A percentile compares a stretch with the other conserved stretches of the same genome.
Conservation (phyloP, 2,329 filamentous ascomycete genomes). For the Trichophaea hybrida region DNA sequence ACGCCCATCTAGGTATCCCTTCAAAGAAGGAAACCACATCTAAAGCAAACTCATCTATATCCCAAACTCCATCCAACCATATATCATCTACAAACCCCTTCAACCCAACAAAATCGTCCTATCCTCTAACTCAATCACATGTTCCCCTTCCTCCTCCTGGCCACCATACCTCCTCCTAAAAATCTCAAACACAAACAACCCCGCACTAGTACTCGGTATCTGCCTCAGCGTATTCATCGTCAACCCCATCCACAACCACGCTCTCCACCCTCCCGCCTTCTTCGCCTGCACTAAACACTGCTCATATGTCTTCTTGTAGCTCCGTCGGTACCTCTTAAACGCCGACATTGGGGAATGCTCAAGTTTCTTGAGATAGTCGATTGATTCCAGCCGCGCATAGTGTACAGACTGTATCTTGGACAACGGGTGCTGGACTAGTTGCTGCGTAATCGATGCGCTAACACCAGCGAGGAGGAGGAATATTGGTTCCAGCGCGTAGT, state of each 20-base stretch:
- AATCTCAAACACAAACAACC: slow-evolving; percentile 64
- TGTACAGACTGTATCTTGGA: slow-evolving; percentile 57
- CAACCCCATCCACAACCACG: slow-evolving; percentile 58
- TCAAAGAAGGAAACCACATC: background rate
- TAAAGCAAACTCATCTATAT: background rate
- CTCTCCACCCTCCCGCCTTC: slow-evolving; percentile 42
- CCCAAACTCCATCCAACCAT: background rate
- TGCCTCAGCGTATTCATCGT: slow-evolving; percentile 58
- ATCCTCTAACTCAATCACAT: background rate
- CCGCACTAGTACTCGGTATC: slow-evolving; percentile 62
- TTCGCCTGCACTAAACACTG: slow-evolving; percentile 46
- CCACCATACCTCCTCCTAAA: slow-evolving; percentile 55
- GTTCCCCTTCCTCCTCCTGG: background rate
- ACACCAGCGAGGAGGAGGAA: slow-evolving; percentile 58
- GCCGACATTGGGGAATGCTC: slow-evolving; percentile 30
- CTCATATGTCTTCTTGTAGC: slow-evolving; percentile 53
- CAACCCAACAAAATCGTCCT: background rate
- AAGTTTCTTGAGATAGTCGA: slow-evolving; percentile 45
- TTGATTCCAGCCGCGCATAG: slow-evolving; percentile 56
- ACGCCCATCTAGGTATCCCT: background rate
- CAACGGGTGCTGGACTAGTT: slow-evolving; percentile 55
- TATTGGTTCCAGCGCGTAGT: slow-evolving; percentile 59
- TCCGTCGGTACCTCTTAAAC: slow-evolving; percentile 45
- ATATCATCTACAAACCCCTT: background rate
- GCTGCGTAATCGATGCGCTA: slow-evolving; percentile 52